These are phyloP conservation scores for Trypanosoma grayi DNA, from an alignment of 208 protist species.

Conservation along the genomic window DNA sequence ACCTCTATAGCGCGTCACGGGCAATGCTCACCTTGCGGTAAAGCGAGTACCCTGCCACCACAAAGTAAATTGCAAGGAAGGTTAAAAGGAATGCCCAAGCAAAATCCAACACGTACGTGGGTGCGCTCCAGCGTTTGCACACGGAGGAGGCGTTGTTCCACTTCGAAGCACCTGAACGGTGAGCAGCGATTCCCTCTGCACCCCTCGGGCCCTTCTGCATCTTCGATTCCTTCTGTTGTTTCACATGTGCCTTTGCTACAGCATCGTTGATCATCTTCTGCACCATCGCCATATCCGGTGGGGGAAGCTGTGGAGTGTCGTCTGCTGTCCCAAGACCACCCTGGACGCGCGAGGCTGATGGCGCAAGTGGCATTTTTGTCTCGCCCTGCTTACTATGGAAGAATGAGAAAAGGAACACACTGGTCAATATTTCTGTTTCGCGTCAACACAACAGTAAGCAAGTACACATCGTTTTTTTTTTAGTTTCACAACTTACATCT, in stretches of 20 bases:
- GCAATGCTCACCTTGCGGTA: neutral
- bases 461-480: neutral
- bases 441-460: neutral
- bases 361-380: conserved; percentile 27
- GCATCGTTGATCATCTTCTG: conserved; percentile 76
- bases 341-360: conserved; percentile 18
- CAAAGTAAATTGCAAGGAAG: conserved; percentile 42
- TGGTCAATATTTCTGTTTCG: conserved; percentile 1
- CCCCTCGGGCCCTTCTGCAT: neutral
- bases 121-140: neutral
- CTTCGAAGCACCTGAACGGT: neutral
- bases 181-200: neutral
- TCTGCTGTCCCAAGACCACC: neutral
- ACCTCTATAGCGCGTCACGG: neutral
- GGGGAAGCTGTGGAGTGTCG: conserved; percentile 24
- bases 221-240: neutral
- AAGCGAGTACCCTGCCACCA: conserved; percentile 28
- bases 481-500: no score
- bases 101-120: conserved; percentile 27
- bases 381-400: conserved; percentile 3
- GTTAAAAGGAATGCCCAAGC: conserved; percentile 34
- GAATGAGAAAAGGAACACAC: no score
- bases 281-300: conserved; percentile 56
- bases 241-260: conserved; percentile 39
- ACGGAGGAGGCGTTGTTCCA: neutral